Evolutionary conservation across 306 rosid species (phyloP), one percentile per base, ranked within the genome.

Genomic region (Trifolium subterraneum): DNA sequence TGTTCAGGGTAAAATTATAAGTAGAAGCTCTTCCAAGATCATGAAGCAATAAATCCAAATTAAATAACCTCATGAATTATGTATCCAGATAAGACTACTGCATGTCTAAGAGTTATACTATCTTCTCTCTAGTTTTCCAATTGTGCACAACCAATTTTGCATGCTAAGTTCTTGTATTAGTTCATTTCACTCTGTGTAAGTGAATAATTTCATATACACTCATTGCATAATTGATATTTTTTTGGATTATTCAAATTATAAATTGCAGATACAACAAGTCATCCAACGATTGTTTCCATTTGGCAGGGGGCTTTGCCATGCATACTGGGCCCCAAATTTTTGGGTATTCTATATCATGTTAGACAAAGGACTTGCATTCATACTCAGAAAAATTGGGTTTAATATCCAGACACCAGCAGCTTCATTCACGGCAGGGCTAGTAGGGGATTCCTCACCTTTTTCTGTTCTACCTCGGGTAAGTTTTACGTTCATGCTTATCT

Each of bases 271-370:
- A 54, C 80, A 82, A 48, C 96, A 91, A 84, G 91, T 91, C 48
- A 70, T 91, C 79, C 80, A 3, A 33, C 88, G 92, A 41, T 73
- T 94, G 93, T 91, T 94, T 85, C 98, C 95, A 70, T 91, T 94
- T 84, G 98, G 98, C 61, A 90, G 98, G 93, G 95, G 98, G 70
- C 90, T 91, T 78, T 91, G 97, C 84, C 97, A 94, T 85, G 97
- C 98, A 55, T 91, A 86, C 61, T 94, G 97, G 98, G 97, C 98
- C 55, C 97, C 98, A 45, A 94, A 90, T 84, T 88, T 91, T 78
- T 94, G 96, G 98, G 96, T 88, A 44, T 87, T 94, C 68, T 91
- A 94, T 88, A 94, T 94, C 51, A 31, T 91, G 66, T 62, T 85
- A n/a, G 98, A 94, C 83, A 94, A 94, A 83, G 93, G 86, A 64